Conservation (phyloP, 192 early-diverging fungal genomes). For the Entomortierella beljakovae region DNA sequence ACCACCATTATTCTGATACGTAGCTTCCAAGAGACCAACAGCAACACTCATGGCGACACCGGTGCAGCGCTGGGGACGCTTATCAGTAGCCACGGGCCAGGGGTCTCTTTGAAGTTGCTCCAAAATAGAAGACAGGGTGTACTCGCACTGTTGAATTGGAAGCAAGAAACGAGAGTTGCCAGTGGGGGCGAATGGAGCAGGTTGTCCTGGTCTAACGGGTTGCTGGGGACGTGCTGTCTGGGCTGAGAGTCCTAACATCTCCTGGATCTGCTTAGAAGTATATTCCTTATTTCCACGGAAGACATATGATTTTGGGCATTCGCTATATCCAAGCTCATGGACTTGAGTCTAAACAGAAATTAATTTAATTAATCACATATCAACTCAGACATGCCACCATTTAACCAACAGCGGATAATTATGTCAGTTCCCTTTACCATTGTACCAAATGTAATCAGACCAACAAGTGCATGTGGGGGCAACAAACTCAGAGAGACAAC, state of each 20-base stretch:
- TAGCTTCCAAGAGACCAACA: slow-evolving; percentile 90
- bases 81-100: slow-evolving; percentile 92
- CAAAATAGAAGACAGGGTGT: slow-evolving; percentile 91
- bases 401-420: neutral
- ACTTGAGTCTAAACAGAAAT: slow-evolving; percentile 81
- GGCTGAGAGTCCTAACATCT: slow-evolving; percentile 91
- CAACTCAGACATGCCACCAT: neutral
- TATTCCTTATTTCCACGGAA: slow-evolving; percentile 99
- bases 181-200: slow-evolving; percentile 52
- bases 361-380: neutral
- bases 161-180: slow-evolving; percentile 83
- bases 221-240: slow-evolving; percentile 55
- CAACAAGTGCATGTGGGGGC: slow-evolving; percentile 93
- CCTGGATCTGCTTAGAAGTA: slow-evolving; percentile 93
- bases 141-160: slow-evolving; percentile 95
- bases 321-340: slow-evolving; percentile 94
- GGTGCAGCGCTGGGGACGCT: slow-evolving; percentile 92
- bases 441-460: slow-evolving; percentile 96
- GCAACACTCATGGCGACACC: slow-evolving; percentile 96
- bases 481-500: slow-evolving; percentile 91
- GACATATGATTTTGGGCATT: slow-evolving; percentile 98
- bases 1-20: slow-evolving; percentile 92
- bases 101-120: slow-evolving; percentile 98
- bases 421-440: slow-evolving; percentile 78
- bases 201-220: slow-evolving; percentile 56